Evolutionary conservation across 2,329 filamentous ascomycete genomes (phyloP).

Genomic region (Aspergillus phoenicis): DNA sequence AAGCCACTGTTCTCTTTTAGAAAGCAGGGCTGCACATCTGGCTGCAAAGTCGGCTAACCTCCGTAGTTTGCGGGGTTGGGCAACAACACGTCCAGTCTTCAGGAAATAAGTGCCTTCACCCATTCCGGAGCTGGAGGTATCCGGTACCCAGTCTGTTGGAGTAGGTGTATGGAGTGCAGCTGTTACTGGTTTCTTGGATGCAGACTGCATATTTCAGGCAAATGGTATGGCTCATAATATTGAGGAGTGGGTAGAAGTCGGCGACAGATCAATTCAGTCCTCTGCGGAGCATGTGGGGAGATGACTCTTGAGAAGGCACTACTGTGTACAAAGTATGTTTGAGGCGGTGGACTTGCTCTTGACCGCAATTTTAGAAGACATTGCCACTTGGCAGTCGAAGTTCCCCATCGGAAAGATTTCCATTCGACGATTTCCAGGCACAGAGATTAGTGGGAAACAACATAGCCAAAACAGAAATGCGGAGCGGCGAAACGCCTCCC

Average conservation of each 20-base stretch:
- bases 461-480: neutral
- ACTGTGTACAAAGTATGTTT: slow-evolving; percentile 1
- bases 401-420: slow-evolving; percentile 10
- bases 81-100: slow-evolving; percentile 17
- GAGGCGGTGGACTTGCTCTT: slow-evolving; percentile 26
- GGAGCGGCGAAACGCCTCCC: neutral
- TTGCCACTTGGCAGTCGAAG: slow-evolving; percentile 23
- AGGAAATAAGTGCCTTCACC: neutral
- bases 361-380: slow-evolving; percentile 30
- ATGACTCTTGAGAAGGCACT: slow-evolving; percentile 5
- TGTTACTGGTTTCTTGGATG: slow-evolving; percentile 14
- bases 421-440: slow-evolving; percentile 9
- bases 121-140: slow-evolving; percentile 2
- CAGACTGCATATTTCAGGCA: slow-evolving; percentile 10
- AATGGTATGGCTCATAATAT: neutral
- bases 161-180: neutral
- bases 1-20: neutral
- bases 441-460: slow-evolving; percentile 1
- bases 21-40: neutral
- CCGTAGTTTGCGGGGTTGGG: slow-evolving; percentile 26
- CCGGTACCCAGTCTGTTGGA: neutral
- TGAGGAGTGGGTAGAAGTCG: neutral
- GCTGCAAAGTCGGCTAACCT: slow-evolving; percentile 5
- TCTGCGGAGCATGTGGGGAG: slow-evolving; percentile 8
- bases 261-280: neutral